Base-by-base conservation (phyloP, 495 filamentous ascomycete species). In the Tricharina praecox region DNA sequence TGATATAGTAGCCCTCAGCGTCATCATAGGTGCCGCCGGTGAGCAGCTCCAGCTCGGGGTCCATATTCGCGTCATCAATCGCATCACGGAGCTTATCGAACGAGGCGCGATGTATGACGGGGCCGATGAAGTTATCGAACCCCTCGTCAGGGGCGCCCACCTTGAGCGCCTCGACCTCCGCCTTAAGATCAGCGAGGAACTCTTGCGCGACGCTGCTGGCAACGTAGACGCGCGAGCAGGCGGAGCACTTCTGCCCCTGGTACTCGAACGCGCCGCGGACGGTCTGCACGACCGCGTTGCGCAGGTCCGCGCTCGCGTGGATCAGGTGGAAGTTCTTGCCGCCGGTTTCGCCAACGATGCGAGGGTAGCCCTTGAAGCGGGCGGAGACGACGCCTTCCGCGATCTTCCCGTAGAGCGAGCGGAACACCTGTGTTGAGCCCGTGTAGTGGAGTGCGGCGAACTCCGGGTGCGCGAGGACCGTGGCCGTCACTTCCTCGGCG, bases 251-350 rank as follows among this genome's bases (percentile, higher is more conserved):
- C 63, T 93, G 85, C 19, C 85, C 85, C 61, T 86, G 81, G 60
- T 82, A 93, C 64, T 93, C 85, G 57, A 92, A 93, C 5, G 85
- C 79, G 33, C 82, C 85, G 33, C 85, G 79, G 23, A 93, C 75
- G 8, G 84, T 92, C 52, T 90, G 78, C 36, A 79, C 67, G 8
- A 76, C 81, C 23, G 85, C 84, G 54, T 85, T 88, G 26, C 72
- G 63, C 37, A 85, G 55, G 52, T 90, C 80, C 28, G 85, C 84
- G 3, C 74, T 77, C 4, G 67, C 50, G 59, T 92, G 83, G 36
- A 93, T 62, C 32, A 93, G 67, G 65, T 88, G 85, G 70, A 86
- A 93, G 66, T 93, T 93, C 74, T 93, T 93, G 50, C 85, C 85
- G 48, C 82, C 81, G 2, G 85, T 90, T 68, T 92, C 84, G 47